These are phyloP conservation scores for Russula lepida DNA, from an alignment of 768 basidiomycete genomes.

Conservation along the genomic window DNA sequence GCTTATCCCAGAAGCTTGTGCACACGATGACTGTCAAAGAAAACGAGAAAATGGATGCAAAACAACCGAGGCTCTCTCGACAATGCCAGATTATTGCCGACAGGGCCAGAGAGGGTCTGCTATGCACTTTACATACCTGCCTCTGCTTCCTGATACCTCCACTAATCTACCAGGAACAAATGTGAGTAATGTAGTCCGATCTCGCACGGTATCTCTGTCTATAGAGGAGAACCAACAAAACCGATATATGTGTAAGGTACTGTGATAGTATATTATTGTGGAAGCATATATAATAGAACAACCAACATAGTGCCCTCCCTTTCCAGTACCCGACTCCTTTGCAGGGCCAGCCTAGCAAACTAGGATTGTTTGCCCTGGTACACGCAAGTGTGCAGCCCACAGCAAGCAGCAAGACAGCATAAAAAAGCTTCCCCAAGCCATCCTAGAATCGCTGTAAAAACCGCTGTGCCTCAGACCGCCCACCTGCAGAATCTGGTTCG, in stretches of 20 bases:
- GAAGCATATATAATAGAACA: background rate
- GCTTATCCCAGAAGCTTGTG: no score
- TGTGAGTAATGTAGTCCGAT: background rate
- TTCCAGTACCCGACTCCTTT: background rate
- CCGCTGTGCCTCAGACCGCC: background rate
- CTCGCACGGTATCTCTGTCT: background rate
- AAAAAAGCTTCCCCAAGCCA: background rate
- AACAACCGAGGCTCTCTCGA: no score
- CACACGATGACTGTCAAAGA: no score
- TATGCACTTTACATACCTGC: no score
- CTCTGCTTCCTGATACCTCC: no score
- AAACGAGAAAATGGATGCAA: no score
- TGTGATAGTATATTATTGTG: background rate
- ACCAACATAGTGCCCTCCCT: background rate
- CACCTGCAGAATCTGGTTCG: background rate
- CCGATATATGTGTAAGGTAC: background rate
- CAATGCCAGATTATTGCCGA: no score
- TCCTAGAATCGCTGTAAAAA: conserved; percentile 9
- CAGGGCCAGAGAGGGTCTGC: no score
- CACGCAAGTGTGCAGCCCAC: background rate
- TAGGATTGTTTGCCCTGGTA: background rate
- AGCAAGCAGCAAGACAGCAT: background rate
- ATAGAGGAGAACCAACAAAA: background rate
- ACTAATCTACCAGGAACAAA: background rate
- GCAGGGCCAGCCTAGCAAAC: background rate